Evolutionary conservation across 345 rosid species (phyloP), one percentile per base, ranked within the genome.

Genomic region (Lepidium aucheri): DNA sequence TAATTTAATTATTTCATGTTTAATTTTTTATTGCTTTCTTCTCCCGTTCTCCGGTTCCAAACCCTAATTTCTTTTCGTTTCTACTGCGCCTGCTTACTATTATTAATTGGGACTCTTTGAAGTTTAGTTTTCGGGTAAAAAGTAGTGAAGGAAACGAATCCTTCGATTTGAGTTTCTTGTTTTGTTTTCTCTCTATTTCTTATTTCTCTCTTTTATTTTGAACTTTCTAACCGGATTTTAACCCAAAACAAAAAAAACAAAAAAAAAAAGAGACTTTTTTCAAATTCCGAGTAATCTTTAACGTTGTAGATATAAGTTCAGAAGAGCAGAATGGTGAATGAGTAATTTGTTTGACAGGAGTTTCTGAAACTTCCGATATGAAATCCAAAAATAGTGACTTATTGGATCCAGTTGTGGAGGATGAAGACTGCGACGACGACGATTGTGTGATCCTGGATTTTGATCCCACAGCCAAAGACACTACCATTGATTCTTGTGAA

Each of bases 401-500:
- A 14, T 1, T 6, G 16, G 2, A 35, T 45, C 7, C 6, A 5
- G 20, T 1, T 46, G 55, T 35, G 49, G 47, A 20, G 8, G 15
- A 16, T 34, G 44, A 52, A 12, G 56, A 62, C 0, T 34, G 6
- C 12, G 60, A 65, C 1, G 76, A 65, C 1, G 76, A 72, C 33
- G 76, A 72, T 57, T 72, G 76, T 58, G 61, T 57, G 38, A 58
- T 72, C 12, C 24, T 72, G 39, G 76, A 65, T 16, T 5, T 40
- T 40, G 76, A 72, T 41, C 76, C 76, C 7, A 38, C 50, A 6
- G 45, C 35, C 2, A 47, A 46, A 32, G 55, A 49, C 24, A 4
- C 40, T 41, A 6, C 5, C 0, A 1, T 12, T 65, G 54, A 65
- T 2, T 17, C 45, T 22, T 18, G 26, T 13, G 61, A 9, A 44